Evolutionary conservation across 2,329 filamentous ascomycete species (phyloP).

Genomic region (Calonectria crousiana): DNA sequence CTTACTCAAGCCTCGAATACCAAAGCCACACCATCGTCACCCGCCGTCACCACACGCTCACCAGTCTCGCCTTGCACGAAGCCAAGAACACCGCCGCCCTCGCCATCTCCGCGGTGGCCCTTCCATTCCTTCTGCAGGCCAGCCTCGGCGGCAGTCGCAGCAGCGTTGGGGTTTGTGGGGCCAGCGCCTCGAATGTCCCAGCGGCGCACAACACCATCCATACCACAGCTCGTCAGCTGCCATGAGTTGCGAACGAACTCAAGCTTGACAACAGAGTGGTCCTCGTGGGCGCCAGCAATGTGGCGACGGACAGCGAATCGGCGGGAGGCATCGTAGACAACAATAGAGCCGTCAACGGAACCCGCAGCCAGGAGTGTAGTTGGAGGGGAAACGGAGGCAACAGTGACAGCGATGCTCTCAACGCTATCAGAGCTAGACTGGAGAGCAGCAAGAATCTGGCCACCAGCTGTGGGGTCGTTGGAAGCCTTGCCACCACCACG

Average conservation of each 20-base stretch:
- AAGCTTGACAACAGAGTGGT: conserved; percentile 91
- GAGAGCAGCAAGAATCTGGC: conserved; percentile 82
- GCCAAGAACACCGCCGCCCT: conserved; percentile 88
- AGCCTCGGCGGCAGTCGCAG: conserved; percentile 59
- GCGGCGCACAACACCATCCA: conserved; percentile 89
- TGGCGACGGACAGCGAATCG: conserved; percentile 88
- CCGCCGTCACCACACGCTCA: conserved; percentile 85
- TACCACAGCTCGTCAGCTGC: conserved; percentile 87
- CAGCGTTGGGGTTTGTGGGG: conserved; percentile 44
- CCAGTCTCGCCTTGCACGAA: conserved; percentile 88
- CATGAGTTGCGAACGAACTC: conserved; percentile 80
- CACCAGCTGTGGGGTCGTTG: conserved; percentile 56
- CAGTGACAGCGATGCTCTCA: conserved; percentile 77
- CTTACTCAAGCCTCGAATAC: conserved; percentile 70
- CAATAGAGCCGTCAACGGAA: conserved; percentile 82
- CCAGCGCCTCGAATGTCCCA: conserved; percentile 81
- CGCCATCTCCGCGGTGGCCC: conserved; percentile 86
- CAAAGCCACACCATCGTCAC: conserved; percentile 82
- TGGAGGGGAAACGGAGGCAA: conserved; percentile 55
- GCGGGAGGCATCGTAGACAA: conserved; percentile 87
- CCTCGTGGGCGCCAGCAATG: conserved; percentile 85
- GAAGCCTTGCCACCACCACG: conserved; percentile 48
- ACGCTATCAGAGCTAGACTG: conserved; percentile 82
- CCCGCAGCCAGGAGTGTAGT: conserved; percentile 72
- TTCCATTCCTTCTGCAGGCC: conserved; percentile 89